Evolutionary conservation across 345 rosid genomes (phyloP), one percentile per base, ranked within the genome.

Genomic region (Eucalyptus curtisii): DNA sequence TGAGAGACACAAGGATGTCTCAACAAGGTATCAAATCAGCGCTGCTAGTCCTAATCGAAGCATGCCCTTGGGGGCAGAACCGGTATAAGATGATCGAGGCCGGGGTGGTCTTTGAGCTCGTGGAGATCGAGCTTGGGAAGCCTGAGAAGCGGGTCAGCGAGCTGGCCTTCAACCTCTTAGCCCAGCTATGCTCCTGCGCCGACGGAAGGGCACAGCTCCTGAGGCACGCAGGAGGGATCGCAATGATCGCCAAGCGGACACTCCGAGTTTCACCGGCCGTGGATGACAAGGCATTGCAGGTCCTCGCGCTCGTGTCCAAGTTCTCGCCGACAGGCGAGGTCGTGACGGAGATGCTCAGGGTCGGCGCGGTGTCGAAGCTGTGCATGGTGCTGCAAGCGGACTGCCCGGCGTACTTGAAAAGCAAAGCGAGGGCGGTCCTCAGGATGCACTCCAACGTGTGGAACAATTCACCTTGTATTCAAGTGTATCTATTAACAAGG

Each of bases 391-490:
- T 91, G 53, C 96, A 94, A 86, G 96, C 95, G 37, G 93, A 94
- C 80, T 94, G 96, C 88, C 53, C 88, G 31, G 17, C 49, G 4
- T 88, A 89, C 47, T 84, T 95, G 90, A 94, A 95, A 86, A 89
- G 90, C 53, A 92, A 90, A 79, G 96, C 97, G n/a, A 90, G 91
- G 50, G 91, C 79, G 7, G 89, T 93, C 16, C 93, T 95, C 31
- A 91, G 93, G 92, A 84, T 87, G 91, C 96, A 94, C 47, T 90
- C 92, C 30, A 86, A 80, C 45, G 90, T 87, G 19, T 95, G 95
- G 97, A 94, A 91, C 80, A 89, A 95, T 90, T 94, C 96, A 66
- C 96, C 96, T 90, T 95, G 97, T 89, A 93, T 95, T 86, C 91
- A 89, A 13, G 92, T 93, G 17, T 93, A 93, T 92, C 89, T 95